Conservation (phyloP, 1,284 basidiomycete genomes). For the Naganishia albida region DNA sequence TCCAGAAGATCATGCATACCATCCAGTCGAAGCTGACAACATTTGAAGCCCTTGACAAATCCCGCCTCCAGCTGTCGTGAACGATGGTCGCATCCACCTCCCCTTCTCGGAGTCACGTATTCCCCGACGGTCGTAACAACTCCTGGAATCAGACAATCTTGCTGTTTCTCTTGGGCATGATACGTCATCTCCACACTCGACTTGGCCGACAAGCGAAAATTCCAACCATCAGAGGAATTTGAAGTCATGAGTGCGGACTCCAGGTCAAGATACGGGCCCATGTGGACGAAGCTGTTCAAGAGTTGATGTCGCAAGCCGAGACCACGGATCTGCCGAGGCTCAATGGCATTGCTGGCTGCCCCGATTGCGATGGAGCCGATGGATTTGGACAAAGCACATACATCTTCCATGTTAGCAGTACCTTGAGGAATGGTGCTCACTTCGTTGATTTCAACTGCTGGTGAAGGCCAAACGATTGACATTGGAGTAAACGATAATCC, state of each 20-base stretch:
- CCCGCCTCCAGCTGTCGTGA: conserved; percentile 53
- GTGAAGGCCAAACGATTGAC: too few relatives aligned
- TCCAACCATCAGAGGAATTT: neutral
- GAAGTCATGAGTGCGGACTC: conserved; percentile 12
- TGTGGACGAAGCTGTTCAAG: conserved; percentile 26
- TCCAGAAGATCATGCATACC: conserved; percentile 54
- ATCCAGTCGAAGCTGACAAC: conserved; percentile 52
- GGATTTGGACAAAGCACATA: too few relatives aligned
- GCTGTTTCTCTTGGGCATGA: too few relatives aligned
- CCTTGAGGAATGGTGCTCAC: neutral
- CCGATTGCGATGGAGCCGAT: too few relatives aligned
- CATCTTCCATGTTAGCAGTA: too few relatives aligned
- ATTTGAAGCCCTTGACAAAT: conserved; percentile 53
- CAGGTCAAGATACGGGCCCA: conserved; percentile 26
- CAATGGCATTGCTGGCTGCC: too few relatives aligned
- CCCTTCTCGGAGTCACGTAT: conserved; percentile 17
- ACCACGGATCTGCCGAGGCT: too few relatives aligned
- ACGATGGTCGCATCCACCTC: conserved; percentile 36
- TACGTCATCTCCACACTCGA: neutral
- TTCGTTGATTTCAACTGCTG: too few relatives aligned
- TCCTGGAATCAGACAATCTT: neutral
- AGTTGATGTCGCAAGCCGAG: neutral
- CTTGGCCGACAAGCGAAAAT: neutral
- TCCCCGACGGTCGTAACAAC: conserved; percentile 11
- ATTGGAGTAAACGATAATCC: too few relatives aligned